Evolutionary conservation across 176 grass and related monocot genomes (phyloP).

Genomic region (Zoysia japonica): DNA sequence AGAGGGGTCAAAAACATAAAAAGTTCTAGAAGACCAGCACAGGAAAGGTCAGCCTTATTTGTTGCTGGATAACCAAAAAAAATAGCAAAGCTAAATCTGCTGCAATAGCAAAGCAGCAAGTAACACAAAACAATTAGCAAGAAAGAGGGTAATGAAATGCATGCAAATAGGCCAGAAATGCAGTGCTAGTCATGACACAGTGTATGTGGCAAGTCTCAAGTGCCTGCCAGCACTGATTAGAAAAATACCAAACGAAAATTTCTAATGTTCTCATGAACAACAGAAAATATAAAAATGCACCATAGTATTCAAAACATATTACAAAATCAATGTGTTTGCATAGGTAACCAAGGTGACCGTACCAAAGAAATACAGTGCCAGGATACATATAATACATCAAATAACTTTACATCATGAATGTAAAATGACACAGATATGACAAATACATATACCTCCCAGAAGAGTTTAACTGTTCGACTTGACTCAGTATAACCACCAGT

Average conservation of each 20-base stretch:
- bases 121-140: slow-evolving; percentile 2
- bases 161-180: slow-evolving; percentile 15
- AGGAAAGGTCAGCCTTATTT: background rate
- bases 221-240: background rate
- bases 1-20: too few relatives aligned
- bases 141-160: background rate
- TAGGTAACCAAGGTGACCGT: slow-evolving; percentile 6
- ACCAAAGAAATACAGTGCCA: background rate
- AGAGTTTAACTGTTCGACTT: slow-evolving; percentile 88
- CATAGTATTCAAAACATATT: background rate
- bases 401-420: slow-evolving; percentile 3
- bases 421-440: slow-evolving; percentile 23
- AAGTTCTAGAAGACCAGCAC: too few relatives aligned
- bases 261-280: background rate
- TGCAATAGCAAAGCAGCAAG: slow-evolving; percentile 1
- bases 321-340: background rate
- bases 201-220: background rate
- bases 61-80: background rate
- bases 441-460: slow-evolving; percentile 80
- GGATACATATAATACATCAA: slow-evolving; percentile 6
- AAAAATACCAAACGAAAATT: background rate
- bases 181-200: slow-evolving; percentile 3
- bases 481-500: slow-evolving; percentile 91
- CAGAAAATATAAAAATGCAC: background rate
- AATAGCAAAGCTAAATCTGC: background rate